Percentiles rank a stretch among this genome's conserved stretches.
phyloP scores from a whole-genome alignment of 2,329 filamentous ascomycete species.

The Podosphaera fusca region DNA sequence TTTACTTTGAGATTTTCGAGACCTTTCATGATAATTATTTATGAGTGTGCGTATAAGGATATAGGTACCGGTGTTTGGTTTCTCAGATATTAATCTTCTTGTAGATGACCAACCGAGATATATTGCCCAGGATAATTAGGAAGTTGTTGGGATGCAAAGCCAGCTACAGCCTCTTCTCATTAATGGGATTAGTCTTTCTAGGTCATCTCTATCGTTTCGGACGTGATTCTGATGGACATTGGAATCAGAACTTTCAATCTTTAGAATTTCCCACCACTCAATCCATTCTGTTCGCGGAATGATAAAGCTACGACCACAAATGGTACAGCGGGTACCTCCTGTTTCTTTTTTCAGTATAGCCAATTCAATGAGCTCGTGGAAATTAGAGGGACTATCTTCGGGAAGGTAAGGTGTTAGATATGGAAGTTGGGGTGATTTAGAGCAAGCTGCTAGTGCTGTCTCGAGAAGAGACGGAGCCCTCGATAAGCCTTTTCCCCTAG shows the following conservation, averaged over 20 bases:
- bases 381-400: conserved; percentile 8
- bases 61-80: too few relatives aligned
- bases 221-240: conserved; percentile 8
- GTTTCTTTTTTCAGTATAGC: conserved; percentile 21
- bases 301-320: conserved; percentile 25
- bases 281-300: conserved; percentile 34
- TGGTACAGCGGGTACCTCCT: conserved; percentile 28
- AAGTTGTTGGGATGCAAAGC: conserved; percentile 12
- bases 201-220: conserved; percentile 13
- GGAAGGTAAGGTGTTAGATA: conserved; percentile 8
- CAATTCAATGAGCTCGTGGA: conserved; percentile 7
- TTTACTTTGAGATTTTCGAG: too few relatives aligned
- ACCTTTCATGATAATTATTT: too few relatives aligned
- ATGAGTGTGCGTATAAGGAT: too few relatives aligned
- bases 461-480: conserved; percentile 14
- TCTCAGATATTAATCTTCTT: too few relatives aligned
- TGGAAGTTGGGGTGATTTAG: conserved; percentile 4
- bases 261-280: conserved; percentile 31
- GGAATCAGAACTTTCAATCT: conserved; percentile 6
- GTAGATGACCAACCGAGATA: too few relatives aligned
- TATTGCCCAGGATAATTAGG: too few relatives aligned
- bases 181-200: conserved; percentile 15
- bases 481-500: conserved; percentile 7
- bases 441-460: conserved; percentile 11
- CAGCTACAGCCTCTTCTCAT: conserved; percentile 17